Conservation (phyloP, 345 rosid genomes). For the Brassica nigra region DNA sequence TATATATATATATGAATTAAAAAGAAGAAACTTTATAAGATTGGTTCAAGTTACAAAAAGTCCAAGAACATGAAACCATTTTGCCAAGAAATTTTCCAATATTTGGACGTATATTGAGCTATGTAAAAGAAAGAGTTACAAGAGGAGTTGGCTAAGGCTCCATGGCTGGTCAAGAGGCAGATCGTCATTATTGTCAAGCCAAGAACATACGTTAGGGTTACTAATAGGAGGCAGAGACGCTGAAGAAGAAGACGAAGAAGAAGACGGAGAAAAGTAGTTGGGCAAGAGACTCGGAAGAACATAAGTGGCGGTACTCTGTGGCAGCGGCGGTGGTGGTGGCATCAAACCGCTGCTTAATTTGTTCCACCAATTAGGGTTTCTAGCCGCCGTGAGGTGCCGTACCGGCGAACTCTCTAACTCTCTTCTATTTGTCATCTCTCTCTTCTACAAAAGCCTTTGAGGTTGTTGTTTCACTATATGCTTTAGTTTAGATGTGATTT, state of each 20-base stretch:
- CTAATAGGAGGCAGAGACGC: constrained; percentile 45
- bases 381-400: constrained; percentile 64
- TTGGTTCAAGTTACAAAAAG: background rate
- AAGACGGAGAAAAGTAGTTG: constrained; percentile 43
- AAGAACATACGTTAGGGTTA: constrained; percentile 47
- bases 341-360: constrained; percentile 50
- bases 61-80: constrained; percentile 26
- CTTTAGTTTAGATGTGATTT: constrained; percentile 39
- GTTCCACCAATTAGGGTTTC: constrained; percentile 74
- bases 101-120: background rate
- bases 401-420: constrained; percentile 71
- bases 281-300: constrained; percentile 48
- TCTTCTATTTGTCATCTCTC: constrained; percentile 42
- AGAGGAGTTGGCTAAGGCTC: constrained; percentile 64
- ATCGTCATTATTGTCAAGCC: constrained; percentile 60
- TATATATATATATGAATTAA: background rate
- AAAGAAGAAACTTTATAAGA: background rate
- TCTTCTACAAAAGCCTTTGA: constrained; percentile 43
- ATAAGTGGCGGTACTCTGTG: constrained; percentile 33
- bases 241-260: constrained; percentile 44
- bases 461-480: constrained; percentile 35
- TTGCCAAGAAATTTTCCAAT: constrained; percentile 4
- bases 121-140: constrained; percentile 46
- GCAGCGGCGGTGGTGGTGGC: constrained; percentile 56
- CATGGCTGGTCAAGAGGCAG: constrained; percentile 62